Evolutionary conservation across 192 early-diverging fungal genomes (phyloP).

Genomic region (Backusella westeae): DNA sequence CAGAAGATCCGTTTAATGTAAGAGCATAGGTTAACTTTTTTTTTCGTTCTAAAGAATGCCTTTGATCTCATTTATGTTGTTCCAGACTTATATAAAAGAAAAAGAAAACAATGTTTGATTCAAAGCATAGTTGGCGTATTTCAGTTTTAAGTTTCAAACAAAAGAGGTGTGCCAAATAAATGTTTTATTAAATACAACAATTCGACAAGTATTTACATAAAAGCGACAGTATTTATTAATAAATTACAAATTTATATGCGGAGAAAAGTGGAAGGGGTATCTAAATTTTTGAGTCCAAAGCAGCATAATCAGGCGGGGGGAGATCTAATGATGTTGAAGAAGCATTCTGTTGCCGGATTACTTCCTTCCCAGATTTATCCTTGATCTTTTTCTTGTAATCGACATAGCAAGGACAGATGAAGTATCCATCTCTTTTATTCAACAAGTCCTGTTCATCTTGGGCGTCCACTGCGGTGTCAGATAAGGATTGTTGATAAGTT

Average conservation of each 20-base stretch:
- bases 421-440: constrained; percentile 8
- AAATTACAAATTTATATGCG: neutral
- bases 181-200: too few species aligned
- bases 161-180: neutral
- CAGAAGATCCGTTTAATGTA: too few species aligned
- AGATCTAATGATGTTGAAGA: neutral
- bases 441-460: neutral
- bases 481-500: constrained; percentile 23
- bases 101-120: neutral
- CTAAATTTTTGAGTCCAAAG: neutral
- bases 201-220: too few species aligned
- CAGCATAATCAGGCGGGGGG: neutral
- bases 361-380: constrained; percentile 3
- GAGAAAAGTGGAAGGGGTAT: neutral
- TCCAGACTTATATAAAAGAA: neutral
- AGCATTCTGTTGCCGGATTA: constrained; percentile 9
- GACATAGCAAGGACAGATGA: constrained; percentile 29
- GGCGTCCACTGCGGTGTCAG: neutral
- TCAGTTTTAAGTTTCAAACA: neutral
- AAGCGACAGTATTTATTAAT: neutral
- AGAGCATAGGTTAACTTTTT: too few species aligned
- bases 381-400: constrained; percentile 23
- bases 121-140: too few species aligned
- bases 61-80: neutral
- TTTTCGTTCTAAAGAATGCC: neutral